Percentiles rank a stretch among this genome's conserved stretches.
These are phyloP conservation scores for Ochromonas danica DNA, from an alignment of 108 stramenopile species.

Conservation along the genomic window DNA sequence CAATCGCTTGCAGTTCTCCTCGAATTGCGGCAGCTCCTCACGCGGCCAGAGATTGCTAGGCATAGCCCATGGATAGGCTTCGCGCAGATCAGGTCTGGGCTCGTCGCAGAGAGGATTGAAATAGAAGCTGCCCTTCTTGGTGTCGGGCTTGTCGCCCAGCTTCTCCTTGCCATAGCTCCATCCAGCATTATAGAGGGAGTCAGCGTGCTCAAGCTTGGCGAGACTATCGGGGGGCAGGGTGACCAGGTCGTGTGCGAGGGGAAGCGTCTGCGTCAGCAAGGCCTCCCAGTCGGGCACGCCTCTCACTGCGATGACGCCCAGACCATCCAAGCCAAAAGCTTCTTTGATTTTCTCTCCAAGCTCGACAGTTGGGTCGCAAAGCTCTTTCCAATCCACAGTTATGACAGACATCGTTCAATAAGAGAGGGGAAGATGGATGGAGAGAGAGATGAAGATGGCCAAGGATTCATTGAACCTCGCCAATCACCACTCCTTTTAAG, in stretches of 20 bases:
- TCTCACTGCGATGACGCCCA: conserved; percentile 73
- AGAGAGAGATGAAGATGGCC: too few relatives aligned
- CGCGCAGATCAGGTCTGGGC: conserved; percentile 69
- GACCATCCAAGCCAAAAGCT: too few relatives aligned
- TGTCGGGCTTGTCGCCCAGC: conserved; percentile 75
- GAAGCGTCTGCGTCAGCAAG: conserved; percentile 69
- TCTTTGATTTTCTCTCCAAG: too few relatives aligned
- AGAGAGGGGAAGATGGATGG: too few relatives aligned
- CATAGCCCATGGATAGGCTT: conserved; percentile 71
- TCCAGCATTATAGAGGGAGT: conserved; percentile 78
- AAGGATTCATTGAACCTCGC: too few relatives aligned
- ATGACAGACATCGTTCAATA: too few relatives aligned
- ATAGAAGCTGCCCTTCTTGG: conserved; percentile 78
- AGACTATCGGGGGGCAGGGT: conserved; percentile 59
- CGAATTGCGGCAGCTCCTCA: conserved; percentile 55
- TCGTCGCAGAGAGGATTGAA: conserved; percentile 71
- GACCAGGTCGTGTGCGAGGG: conserved; percentile 71
- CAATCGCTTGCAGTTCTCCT: conserved; percentile 55
- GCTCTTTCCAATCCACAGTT: too few relatives aligned
- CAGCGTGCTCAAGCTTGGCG: conserved; percentile 63
- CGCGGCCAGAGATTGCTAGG: conserved; percentile 82
- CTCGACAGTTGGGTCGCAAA: too few relatives aligned
- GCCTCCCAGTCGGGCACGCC: conserved; percentile 68
- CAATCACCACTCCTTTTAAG: too few relatives aligned
- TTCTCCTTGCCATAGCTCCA: conserved; percentile 88